These are phyloP conservation scores for Pisolithus orientalis DNA, from an alignment of 768 basidiomycete genomes.

Conservation along the genomic window DNA sequence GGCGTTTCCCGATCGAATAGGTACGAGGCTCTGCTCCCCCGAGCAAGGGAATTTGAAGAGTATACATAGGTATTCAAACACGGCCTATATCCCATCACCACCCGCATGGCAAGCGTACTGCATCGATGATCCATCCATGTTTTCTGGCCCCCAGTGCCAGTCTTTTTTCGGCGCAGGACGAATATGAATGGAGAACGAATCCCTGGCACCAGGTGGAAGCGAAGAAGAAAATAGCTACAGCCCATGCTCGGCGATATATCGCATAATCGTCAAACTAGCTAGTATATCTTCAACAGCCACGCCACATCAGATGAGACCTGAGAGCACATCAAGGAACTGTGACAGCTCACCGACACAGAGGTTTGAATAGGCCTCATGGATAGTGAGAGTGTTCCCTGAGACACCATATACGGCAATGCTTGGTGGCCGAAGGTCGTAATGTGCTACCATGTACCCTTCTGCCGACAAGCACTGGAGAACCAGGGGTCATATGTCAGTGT, in stretches of 20 bases:
- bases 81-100: no score
- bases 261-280: constrained; percentile 57
- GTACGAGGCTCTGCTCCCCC: no score
- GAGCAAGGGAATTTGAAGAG: no score
- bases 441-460: constrained; percentile 53
- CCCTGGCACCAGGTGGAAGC: neutral
- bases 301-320: constrained; percentile 4
- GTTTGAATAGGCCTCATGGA: constrained; percentile 49
- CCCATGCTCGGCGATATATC: constrained; percentile 49
- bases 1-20: no score
- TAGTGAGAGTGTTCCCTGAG: constrained; percentile 57
- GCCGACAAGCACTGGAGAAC: constrained; percentile 44
- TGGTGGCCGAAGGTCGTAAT: constrained; percentile 56
- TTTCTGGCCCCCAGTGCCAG: no score
- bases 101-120: no score
- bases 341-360: constrained; percentile 45
- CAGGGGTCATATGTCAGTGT: no score
- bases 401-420: constrained; percentile 50
- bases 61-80: no score
- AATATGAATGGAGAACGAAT: neutral
- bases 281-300: constrained; percentile 40
- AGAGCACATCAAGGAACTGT: neutral
- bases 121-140: no score
- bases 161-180: no score
- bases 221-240: constrained; percentile 21